A percentile compares a stretch with the other conserved stretches of the same genome.
Conservation (phyloP, 2,329 filamentous ascomycete genomes). For the Fusarium verticillioides region DNA sequence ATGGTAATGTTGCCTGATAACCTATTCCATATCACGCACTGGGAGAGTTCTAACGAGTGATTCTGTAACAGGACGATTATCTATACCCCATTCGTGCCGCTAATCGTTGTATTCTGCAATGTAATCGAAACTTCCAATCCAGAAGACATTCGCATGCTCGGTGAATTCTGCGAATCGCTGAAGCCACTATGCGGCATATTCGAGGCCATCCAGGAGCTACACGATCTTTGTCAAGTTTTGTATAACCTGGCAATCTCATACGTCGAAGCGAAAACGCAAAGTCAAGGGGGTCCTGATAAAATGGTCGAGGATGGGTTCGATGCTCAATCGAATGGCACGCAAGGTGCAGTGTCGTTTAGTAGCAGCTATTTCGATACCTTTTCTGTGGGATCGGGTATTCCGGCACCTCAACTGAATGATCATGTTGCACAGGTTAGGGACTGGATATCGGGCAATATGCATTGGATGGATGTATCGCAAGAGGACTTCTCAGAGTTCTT, state of each 20-base stretch:
- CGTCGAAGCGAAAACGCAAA: background rate
- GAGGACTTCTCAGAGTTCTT: background rate
- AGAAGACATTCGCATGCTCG: background rate
- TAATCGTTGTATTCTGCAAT: background rate
- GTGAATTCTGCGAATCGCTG: background rate
- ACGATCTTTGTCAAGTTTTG: background rate
- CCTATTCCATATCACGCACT: too few relatives aligned
- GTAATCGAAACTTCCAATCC: background rate
- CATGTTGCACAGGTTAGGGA: background rate
- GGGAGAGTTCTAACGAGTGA: too few relatives aligned
- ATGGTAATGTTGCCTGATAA: background rate
- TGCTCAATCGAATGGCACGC: background rate
- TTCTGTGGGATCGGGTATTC: background rate
- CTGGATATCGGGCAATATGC: background rate
- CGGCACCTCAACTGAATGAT: background rate
- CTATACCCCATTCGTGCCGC: background rate
- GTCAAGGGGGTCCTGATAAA: background rate
- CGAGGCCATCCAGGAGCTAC: background rate
- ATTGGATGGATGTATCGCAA: background rate
- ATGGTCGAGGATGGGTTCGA: background rate
- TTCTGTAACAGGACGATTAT: background rate
- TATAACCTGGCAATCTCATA: background rate
- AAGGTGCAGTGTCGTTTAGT: background rate
- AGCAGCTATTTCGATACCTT: background rate
- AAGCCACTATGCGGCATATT: background rate